Evolutionary conservation across 805 yeast species (phyloP), one percentile per base, ranked within the genome.

Genomic region (Komagataella ulmi): DNA sequence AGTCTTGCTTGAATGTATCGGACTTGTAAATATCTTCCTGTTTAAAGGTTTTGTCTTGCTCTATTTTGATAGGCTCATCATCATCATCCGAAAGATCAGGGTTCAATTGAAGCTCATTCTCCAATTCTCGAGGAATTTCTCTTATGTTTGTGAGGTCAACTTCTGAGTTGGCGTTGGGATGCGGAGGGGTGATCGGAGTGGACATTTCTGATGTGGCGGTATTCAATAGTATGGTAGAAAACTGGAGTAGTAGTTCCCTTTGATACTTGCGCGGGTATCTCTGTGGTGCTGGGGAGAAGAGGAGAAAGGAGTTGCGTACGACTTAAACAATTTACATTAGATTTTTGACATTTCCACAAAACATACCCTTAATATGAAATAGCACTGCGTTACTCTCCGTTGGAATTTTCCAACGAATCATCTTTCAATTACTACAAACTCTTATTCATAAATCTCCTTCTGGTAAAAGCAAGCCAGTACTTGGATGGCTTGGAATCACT

Each of bases 381-480:
- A 30, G n/a, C n/a, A 5, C 10, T 30, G 40, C 7, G 40, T 10
- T 30, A 8, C 40, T 30, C 40, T 8, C 5, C 14, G 14, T 14
- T 30, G 40, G 40, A 30, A 14, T 4, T 12, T 30, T 10, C 14
- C 40, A 30, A 30, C 40, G 10, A 10, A 5, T 8, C 40, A 30
- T 14, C 14, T 5, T 12, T 19, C 17, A 7, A 23, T 47, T 17
- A 45, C 52, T 58, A 84, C 60, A 88, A 74, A 58, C 85, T 79
- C 68, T 90, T 88, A 71, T 93, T 93, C 99, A 93, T 93, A 66
- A 93, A 93, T 65, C 88, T 81, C 70, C 95, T 85, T 71, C 93
- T 83, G 45, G 96, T 86, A 67, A 93, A 93, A 1, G 97, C 96
- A 61, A 93, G 71, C 99, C 99, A 93, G 70, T 78, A 83, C 67